Conservation (phyloP, 2,329 filamentous ascomycete species). For the Apiospora aurea region DNA sequence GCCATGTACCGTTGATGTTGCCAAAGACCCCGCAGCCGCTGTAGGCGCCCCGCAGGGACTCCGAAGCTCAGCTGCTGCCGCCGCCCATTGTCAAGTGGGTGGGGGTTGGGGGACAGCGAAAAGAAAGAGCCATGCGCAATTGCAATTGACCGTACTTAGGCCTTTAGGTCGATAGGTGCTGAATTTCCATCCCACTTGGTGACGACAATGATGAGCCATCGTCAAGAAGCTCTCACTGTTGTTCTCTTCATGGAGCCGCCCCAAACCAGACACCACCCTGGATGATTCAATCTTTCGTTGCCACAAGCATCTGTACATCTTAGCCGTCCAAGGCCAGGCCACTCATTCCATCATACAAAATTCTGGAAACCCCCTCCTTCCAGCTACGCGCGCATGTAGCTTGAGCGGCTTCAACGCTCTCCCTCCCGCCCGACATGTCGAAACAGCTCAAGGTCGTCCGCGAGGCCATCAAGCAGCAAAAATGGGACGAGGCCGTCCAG, state of each 20-base stretch:
- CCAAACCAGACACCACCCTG: background rate
- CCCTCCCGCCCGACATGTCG: slow-evolving; percentile 50
- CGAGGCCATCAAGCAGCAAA: slow-evolving; percentile 76
- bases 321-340: background rate
- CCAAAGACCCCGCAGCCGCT: background rate
- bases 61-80: background rate
- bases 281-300: background rate
- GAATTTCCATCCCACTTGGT: background rate
- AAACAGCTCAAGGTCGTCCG: slow-evolving; percentile 80
- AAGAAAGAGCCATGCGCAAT: background rate
- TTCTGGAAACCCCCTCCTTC: background rate
- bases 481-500: slow-evolving; percentile 77
- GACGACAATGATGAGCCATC: slow-evolving; percentile 18
- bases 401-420: slow-evolving; percentile 22
- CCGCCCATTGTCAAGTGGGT: background rate
- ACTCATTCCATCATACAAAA: background rate
- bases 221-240: background rate
- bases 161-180: background rate
- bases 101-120: background rate
- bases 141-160: background rate
- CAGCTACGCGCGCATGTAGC: slow-evolving; percentile 10
- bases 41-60: background rate
- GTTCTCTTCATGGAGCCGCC: background rate
- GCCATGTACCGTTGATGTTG: background rate
- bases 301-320: background rate